Percentiles rank a stretch among this genome's conserved stretches.
Conservation (phyloP, 2,329 filamentous ascomycete species). For the Cladosporium oxysporum region DNA sequence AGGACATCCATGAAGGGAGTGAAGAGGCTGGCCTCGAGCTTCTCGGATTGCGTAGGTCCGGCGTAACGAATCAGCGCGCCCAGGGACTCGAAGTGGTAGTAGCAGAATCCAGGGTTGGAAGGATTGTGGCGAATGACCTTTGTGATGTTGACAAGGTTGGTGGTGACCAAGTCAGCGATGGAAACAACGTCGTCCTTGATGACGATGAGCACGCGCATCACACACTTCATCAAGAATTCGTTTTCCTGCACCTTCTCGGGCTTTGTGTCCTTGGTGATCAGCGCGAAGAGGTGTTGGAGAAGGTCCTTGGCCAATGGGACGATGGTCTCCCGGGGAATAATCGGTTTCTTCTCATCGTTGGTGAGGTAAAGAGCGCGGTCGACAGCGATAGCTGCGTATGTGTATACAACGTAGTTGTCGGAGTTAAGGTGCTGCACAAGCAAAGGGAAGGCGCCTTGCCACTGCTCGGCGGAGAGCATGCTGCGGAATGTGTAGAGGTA, state of each 20-base stretch:
- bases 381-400: conserved; percentile 94
- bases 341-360: conserved; percentile 70
- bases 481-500: conserved; percentile 97
- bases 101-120: conserved; percentile 97
- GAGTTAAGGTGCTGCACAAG: conserved; percentile 89
- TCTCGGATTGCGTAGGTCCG: conserved; percentile 67
- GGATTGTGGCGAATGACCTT: conserved; percentile 91
- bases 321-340: conserved; percentile 79
- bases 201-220: conserved; percentile 95
- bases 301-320: conserved; percentile 82
- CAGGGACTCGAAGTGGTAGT: conserved; percentile 95
- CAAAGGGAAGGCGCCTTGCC: conserved; percentile 84
- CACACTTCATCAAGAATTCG: conserved; percentile 97
- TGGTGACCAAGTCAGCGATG: conserved; percentile 75
- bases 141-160: conserved; percentile 84
- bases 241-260: conserved; percentile 97
- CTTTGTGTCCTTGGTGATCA: conserved; percentile 81
- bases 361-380: conserved; percentile 86
- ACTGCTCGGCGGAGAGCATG: conserved; percentile 87
- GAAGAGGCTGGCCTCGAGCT: conserved; percentile 80
- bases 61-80: conserved; percentile 82
- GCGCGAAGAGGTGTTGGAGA: conserved; percentile 82
- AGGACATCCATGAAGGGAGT: conserved; percentile 79
- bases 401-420: conserved; percentile 93
- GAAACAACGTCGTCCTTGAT: conserved; percentile 78